Percentiles rank a stretch among this genome's conserved stretches.
Evolutionary conservation across 305 asterid genomes (phyloP).

Genomic region (Fraxinus baroniana): DNA sequence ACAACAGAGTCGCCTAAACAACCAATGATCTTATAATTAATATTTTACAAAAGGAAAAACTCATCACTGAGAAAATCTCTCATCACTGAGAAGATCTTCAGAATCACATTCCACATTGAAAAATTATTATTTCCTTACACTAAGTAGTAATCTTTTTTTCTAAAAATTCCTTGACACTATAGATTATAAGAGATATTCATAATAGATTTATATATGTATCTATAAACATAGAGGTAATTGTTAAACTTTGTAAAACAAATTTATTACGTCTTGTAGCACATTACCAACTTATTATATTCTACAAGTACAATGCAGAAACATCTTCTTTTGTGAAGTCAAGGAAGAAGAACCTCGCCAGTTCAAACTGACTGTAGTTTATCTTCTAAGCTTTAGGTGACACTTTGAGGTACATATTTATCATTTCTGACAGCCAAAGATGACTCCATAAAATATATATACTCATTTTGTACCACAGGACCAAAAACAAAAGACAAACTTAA

Average conservation of each 20-base stretch:
- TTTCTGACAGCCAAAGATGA: neutral
- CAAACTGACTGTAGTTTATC: neutral
- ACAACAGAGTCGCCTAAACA: conserved; percentile 1
- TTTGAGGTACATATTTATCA: neutral
- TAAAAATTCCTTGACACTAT: neutral
- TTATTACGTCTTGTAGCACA: neutral
- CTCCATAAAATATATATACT: neutral
- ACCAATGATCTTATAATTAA: neutral
- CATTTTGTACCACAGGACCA: neutral
- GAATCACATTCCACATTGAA: neutral
- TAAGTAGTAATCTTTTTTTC: neutral
- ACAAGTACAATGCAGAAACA: neutral
- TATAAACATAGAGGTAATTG: neutral
- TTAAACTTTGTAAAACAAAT: neutral
- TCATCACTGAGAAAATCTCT: neutral
- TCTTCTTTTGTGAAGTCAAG: neutral
- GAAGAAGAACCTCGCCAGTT: neutral
- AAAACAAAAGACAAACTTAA: neutral
- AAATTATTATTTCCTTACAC: neutral
- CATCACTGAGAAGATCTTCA: neutral
- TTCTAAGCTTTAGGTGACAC: neutral
- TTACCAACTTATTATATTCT: neutral
- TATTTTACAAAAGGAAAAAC: neutral
- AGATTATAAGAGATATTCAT: neutral
- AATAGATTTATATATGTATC: neutral